Base-by-base conservation (phyloP, 2,329 filamentous ascomycete genomes). In the Phialophora tarda region DNA sequence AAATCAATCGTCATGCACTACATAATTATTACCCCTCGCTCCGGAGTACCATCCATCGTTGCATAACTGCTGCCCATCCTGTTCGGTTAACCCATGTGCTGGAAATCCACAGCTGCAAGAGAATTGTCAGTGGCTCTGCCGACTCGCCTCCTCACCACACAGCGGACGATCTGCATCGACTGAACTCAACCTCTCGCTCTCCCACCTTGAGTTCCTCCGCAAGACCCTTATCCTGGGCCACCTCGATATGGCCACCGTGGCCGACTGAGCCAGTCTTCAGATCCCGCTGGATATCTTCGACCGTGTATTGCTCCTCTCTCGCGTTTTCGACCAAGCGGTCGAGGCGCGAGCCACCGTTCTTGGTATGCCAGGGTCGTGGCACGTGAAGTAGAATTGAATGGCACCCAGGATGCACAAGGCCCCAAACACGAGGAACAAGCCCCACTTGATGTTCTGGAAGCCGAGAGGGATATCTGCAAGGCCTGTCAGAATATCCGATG, bases 381-480 rank as follows among this genome's bases (percentile, higher is more conserved):
- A 76, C 5, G 78, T 79, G 61, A 83, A 76, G 70, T 74, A 84
- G 64, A 81, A 80, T 53, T 83, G 81, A 3, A 80, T 66, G 0
- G 81, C 79, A 6, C 77, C 82, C 1, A 74, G 75, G n/a, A 83
- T 65, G 65, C 82, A 84, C 57, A 85, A 74, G 5, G 76, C 71
- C 0, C 82, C 82, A 66, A 84, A 85, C 26, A 84, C 75, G 50
- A 85, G 80, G 73, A 83, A 85, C 12, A 84, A 77, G 66, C 82
- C 82, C 77, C 82, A 87, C 28, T 79, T 80, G 74, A 88, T 88
- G 73, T 86, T 87, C 57, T 79, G 76, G 76, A 88, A 86, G 0
- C 81, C 85, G 0, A 85, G 82, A 3, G 86, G 86, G 1, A 86
- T 82, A 75, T 86, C 28, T 30, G 28, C 28, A 8, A 30, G 6